These are phyloP conservation scores for Ascochyta lentis DNA, from an alignment of 2,329 filamentous ascomycete genomes.

Conservation along the genomic window DNA sequence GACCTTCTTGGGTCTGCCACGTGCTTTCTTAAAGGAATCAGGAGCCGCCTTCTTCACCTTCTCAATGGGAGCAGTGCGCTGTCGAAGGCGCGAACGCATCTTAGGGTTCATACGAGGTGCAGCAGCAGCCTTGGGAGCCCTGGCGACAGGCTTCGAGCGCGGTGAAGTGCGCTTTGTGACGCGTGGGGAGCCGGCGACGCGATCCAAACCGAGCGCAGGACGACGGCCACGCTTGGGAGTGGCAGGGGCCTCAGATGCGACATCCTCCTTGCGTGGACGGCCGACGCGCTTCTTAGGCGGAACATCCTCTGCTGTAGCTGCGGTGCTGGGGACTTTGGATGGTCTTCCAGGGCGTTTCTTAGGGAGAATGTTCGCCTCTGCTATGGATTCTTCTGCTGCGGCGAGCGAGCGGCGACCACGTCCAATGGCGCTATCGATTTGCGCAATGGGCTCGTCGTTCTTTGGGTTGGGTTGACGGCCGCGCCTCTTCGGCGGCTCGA, in stretches of 20 bases:
- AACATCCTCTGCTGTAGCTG: slow-evolving; percentile 1
- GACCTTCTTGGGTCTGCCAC: slow-evolving; percentile 28
- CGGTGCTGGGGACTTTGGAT: slow-evolving; percentile 2
- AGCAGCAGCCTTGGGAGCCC: slow-evolving; percentile 7
- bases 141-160: slow-evolving; percentile 13
- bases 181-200: slow-evolving; percentile 30
- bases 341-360: slow-evolving; percentile 21
- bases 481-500: slow-evolving; percentile 29
- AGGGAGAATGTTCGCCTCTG: slow-evolving; percentile 6
- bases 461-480: slow-evolving; percentile 27
- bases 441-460: slow-evolving; percentile 13
- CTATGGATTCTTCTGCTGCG: slow-evolving; percentile 7
- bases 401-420: slow-evolving; percentile 23
- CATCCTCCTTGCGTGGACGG: slow-evolving; percentile 23
- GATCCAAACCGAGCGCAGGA: slow-evolving; percentile 20
- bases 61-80: slow-evolving; percentile 24
- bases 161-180: slow-evolving; percentile 28
- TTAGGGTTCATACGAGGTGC: slow-evolving; percentile 26
- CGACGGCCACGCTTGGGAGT: slow-evolving; percentile 22
- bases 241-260: background rate
- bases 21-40: slow-evolving; percentile 24
- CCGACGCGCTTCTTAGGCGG: slow-evolving; percentile 24
- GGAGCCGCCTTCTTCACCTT: slow-evolving; percentile 13
- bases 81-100: slow-evolving; percentile 29
- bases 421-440: slow-evolving; percentile 16